These are phyloP conservation scores for Sphaerulina vaccinii DNA, from an alignment of 2,329 filamentous ascomycete species.

Conservation along the genomic window DNA sequence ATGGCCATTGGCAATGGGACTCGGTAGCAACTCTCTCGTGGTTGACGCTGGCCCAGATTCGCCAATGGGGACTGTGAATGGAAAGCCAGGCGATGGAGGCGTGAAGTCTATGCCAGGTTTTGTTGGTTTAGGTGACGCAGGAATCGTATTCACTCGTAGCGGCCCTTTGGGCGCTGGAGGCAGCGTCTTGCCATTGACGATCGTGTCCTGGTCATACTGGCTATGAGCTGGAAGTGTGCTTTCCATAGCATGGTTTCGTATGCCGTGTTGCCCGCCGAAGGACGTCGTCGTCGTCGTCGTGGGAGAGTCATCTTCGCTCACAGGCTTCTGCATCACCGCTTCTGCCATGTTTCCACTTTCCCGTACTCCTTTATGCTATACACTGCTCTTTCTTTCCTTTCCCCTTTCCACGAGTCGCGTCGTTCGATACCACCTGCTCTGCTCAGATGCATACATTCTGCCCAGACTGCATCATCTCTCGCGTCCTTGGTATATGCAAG, in stretches of 20 bases:
- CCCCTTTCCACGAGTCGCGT: neutral
- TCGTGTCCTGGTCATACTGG: slow-evolving; percentile 1
- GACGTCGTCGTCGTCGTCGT: neutral
- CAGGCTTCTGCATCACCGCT: slow-evolving; percentile 1
- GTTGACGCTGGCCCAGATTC: slow-evolving; percentile 25
- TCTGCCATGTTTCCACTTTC: slow-evolving; percentile 4
- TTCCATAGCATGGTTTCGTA: neutral
- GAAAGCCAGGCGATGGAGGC: slow-evolving; percentile 25
- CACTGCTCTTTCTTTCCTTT: neutral
- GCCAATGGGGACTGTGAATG: slow-evolving; percentile 25
- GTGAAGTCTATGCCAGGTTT: slow-evolving; percentile 15
- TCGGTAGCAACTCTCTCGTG: slow-evolving; percentile 17
- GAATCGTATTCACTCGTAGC: slow-evolving; percentile 1
- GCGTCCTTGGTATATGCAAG: neutral
- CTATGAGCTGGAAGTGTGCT: neutral
- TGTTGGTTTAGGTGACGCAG: neutral
- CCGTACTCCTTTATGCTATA: neutral
- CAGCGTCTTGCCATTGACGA: slow-evolving; percentile 14
- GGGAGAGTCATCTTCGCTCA: neutral
- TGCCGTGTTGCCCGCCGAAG: too few relatives aligned
- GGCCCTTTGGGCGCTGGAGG: slow-evolving; percentile 14
- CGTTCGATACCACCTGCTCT: neutral
- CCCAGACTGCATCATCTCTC: neutral
- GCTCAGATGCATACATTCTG: neutral
- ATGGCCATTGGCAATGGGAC: slow-evolving; percentile 2